These are phyloP conservation scores for Colletotrichum cereale DNA, from an alignment of 2,329 filamentous ascomycete genomes.

Conservation along the genomic window DNA sequence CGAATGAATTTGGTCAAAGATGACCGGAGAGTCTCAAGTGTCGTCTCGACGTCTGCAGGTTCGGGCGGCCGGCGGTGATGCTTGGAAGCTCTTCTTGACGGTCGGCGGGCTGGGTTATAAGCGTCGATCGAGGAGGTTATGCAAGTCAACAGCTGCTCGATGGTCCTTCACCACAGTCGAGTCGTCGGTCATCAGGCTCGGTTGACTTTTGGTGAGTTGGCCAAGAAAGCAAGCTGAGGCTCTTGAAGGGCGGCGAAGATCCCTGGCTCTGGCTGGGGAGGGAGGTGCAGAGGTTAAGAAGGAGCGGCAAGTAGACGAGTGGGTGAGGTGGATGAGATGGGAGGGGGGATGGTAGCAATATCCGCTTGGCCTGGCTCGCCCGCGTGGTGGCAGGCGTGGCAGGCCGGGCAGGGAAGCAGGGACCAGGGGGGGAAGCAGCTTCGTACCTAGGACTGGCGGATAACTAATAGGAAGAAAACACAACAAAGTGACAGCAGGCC, in stretches of 20 bases:
- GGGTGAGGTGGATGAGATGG: constrained; percentile 19
- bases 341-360: constrained; percentile 24
- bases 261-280: constrained; percentile 24
- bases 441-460: constrained; percentile 3
- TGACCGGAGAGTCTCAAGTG: not conserved
- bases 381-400: constrained; percentile 21
- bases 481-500: not conserved
- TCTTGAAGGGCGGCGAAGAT: constrained; percentile 24
- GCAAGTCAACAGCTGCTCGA: not conserved
- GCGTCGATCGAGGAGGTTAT: not conserved
- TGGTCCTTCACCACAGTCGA: constrained; percentile 2
- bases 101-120: not conserved
- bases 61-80: not conserved
- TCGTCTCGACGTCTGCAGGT: not conserved
- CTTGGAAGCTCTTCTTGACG: not conserved
- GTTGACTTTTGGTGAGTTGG: constrained; percentile 11
- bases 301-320: constrained; percentile 10
- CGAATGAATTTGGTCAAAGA: constrained; percentile 27
- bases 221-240: constrained; percentile 27
- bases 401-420: constrained; percentile 15
- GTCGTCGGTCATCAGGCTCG: constrained; percentile 6
- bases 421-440: constrained; percentile 11
- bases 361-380: constrained; percentile 37
- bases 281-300: constrained; percentile 21
- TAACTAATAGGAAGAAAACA: constrained; percentile 26